Evolutionary conservation across 2,329 filamentous ascomycete species (phyloP).

Genomic region (Claviceps fusiformis): DNA sequence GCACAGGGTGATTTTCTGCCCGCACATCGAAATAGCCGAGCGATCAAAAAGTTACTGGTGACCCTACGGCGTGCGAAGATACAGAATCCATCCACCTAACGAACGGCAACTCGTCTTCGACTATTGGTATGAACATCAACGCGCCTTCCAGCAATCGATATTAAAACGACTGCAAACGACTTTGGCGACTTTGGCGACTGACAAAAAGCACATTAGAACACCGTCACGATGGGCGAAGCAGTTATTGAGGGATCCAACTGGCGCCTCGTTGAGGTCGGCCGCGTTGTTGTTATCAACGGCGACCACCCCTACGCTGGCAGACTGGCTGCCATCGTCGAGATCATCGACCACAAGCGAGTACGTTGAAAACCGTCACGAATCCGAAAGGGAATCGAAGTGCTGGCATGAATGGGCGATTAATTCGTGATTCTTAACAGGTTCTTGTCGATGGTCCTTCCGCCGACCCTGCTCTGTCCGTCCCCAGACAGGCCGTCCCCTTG

Average conservation of each 20-base stretch:
- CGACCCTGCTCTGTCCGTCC: constrained; percentile 64
- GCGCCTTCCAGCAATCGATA: constrained; percentile 1
- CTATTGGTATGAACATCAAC: constrained; percentile 23
- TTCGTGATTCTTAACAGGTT: constrained; percentile 43
- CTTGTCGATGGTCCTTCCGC: constrained; percentile 89
- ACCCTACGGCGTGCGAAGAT: constrained; percentile 23
- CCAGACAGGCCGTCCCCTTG: constrained; percentile 77
- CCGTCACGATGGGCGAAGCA: constrained; percentile 69
- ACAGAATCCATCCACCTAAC: constrained; percentile 23
- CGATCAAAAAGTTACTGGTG: constrained; percentile 28
- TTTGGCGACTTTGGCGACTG: constrained; percentile 14
- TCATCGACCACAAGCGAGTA: constrained; percentile 99
- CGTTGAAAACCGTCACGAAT: constrained; percentile 31
- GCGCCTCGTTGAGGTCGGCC: constrained; percentile 97
- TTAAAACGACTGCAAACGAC: neutral
- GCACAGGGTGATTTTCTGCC: constrained; percentile 27
- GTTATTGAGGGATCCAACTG: constrained; percentile 71
- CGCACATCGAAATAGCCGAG: constrained; percentile 25
- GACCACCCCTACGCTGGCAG: constrained; percentile 69
- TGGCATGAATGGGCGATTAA: constrained; percentile 4
- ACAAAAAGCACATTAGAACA: constrained; percentile 31
- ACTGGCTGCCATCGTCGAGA: constrained; percentile 92
- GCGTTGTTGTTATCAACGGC: constrained; percentile 79
- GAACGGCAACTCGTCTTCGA: constrained; percentile 25
- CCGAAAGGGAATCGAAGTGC: neutral